These are phyloP conservation scores for Hypomontagnella monticulosa DNA, from an alignment of 495 filamentous ascomycete species.

Conservation along the genomic window DNA sequence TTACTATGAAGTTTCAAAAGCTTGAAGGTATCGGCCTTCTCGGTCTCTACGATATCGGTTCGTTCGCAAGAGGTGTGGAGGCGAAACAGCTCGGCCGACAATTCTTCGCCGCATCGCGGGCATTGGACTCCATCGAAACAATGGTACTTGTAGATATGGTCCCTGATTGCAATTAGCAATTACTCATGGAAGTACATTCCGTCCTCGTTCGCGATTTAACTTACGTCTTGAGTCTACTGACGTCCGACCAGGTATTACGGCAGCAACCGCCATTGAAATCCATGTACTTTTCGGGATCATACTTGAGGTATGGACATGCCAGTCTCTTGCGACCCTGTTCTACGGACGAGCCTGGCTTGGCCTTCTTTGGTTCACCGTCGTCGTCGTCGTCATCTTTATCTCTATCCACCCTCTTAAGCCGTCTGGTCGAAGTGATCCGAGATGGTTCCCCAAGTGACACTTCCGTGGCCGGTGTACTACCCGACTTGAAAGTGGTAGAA, in stretches of 20 bases:
- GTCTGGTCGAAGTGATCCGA: background rate
- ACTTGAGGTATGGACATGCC: slow-evolving; percentile 8
- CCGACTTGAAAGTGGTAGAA: background rate
- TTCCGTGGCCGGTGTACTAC: background rate
- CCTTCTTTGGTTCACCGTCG: background rate
- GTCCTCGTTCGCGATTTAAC: background rate
- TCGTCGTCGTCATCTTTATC: background rate
- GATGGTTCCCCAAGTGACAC: background rate
- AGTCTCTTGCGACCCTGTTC: background rate
- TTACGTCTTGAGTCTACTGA: slow-evolving; percentile 11
- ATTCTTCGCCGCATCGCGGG: background rate
- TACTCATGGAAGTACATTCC: background rate
- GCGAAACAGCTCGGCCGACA: background rate
- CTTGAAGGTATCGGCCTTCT: too few relatives aligned
- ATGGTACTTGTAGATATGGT: background rate
- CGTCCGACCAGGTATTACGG: background rate
- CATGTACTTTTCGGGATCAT: background rate
- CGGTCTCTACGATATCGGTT: too few relatives aligned
- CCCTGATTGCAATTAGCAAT: background rate
- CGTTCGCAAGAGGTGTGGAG: too few relatives aligned
- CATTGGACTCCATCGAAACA: background rate
- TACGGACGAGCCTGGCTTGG: background rate
- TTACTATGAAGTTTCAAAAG: background rate
- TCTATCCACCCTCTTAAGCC: background rate
- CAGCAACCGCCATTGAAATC: background rate